Evolutionary conservation across 73 alveolate species (phyloP), one percentile per base, ranked within the genome.

Genomic region (Paramecium tetraurelia): DNA sequence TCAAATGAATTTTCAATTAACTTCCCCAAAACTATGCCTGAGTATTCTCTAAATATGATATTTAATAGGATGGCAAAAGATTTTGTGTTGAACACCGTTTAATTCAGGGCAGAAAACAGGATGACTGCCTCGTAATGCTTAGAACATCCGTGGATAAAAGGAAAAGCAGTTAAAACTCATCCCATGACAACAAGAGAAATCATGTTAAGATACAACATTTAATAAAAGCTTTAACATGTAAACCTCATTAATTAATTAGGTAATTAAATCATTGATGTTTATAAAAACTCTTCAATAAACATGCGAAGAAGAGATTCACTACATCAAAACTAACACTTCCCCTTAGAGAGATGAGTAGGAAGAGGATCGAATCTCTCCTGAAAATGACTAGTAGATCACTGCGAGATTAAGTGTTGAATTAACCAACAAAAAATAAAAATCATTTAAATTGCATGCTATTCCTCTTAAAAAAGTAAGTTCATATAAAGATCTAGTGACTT

Each of bases 61-160:
- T 18, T 53, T 53, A 12, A 5, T 53, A 72, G 86, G 5, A 72
- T 72, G 86, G 86, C 86, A 7, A 72, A 72, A 40, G 86, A 72
- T 38, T 72, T 72, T 40, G 59, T 72, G 33, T n/a, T 36, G 38
- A 72, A 72, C 14, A 72, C 86, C 2, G 86, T 72, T 12, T 21
- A 33, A 36, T 72, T 72, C 10, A 36, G 59, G 7, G 40, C 86
- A 16, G 59, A 72, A n/a, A 72, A 72, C 38, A 72, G 86, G 40
- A 72, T 72, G 86, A 72, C 38, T 5, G 86, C 86, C 6, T 16
- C 16, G 21, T 33, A 72, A 72, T 72, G 86, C 18, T 40, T 72
- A 21, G 86, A 72, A 72, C 86, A 72, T 72, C 86, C 86, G 1
- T 72, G 86, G 86, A 72, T 72, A 16, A 36, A 33, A 40, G 86